Evolutionary conservation across 2,329 filamentous ascomycete species (phyloP).

Genomic region (Cordyceps cateniannulata): DNA sequence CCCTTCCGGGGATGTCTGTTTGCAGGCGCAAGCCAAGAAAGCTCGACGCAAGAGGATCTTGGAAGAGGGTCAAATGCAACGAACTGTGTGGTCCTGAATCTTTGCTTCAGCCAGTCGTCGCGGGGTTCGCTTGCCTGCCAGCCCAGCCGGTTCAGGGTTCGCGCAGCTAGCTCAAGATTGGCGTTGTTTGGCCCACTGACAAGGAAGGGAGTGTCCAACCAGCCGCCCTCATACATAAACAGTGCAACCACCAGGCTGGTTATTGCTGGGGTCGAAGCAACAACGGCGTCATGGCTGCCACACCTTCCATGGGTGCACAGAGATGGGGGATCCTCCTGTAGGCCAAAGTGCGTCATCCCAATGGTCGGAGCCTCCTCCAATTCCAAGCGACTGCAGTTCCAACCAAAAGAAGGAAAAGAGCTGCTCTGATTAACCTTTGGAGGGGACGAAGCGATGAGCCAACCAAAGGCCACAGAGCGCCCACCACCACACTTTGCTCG

Average conservation of each 20-base stretch:
- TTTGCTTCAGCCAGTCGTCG: background rate
- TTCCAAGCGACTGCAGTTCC: background rate
- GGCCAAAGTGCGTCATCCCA: constrained; percentile 24
- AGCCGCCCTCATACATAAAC: background rate
- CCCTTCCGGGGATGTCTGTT: constrained; percentile 2
- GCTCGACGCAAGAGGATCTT: background rate
- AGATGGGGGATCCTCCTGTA: constrained; percentile 14
- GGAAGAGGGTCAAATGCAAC: constrained; percentile 15
- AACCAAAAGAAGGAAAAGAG: background rate
- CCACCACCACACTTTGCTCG: constrained; percentile 7
- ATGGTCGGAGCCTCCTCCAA: background rate
- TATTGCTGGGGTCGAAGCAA: constrained; percentile 1
- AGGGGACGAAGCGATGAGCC: background rate
- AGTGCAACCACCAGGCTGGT: background rate
- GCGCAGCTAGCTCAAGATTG: constrained; percentile 5
- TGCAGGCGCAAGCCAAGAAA: background rate
- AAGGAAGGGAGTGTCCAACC: constrained; percentile 3
- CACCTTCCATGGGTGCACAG: background rate
- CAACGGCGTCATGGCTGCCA: constrained; percentile 8
- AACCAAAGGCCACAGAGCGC: background rate
- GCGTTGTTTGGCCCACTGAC: constrained; percentile 4
- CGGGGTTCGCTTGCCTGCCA: background rate
- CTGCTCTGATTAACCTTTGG: background rate
- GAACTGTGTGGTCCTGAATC: background rate
- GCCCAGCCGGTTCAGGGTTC: constrained; percentile 2